Base-by-base conservation (phyloP, 1,284 basidiomycete genomes). In the Serendipita sp. region DNA sequence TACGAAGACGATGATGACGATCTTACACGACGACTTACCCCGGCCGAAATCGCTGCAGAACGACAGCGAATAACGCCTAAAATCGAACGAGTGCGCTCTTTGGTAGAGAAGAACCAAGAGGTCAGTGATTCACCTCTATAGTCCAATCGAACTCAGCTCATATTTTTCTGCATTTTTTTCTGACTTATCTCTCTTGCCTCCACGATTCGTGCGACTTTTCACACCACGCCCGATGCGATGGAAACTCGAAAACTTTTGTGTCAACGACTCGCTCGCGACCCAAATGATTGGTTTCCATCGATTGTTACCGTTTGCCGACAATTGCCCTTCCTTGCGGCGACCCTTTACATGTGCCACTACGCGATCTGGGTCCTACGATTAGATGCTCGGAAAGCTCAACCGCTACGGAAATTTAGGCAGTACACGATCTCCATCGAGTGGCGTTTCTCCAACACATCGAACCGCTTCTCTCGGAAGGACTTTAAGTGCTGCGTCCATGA, bases 21-120 rank as follows among this genome's bases (percentile, higher is more conserved):
- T 32, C 34, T 58, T 29, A 58, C 53, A 58, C 53, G 53, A 58
- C 45, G 32, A 58, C 34, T 29, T n/a, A 58, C 53, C 15, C 53
- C 53, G 15, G 26, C 26, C 12, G 26, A 58, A 58, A 29, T n/a
- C 15, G 53, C 4, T n/a, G 22, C 22, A 0, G 22, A 58, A n/a
- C 15, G 22, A 8, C 17, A 58, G 22, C 17, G 26, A n/a, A 29
- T 58, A 29, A 58, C 53, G 32, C 34, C 53, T 6, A 30, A 29
- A n/a, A 58, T 58, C 30, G 53, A 49, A n/a, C 5, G 45, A 49
- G 45, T 29, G n/a, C 45, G 45, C 5, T 26, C 17, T 8, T 34
- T 58, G 32, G n/a, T 32, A n/a, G 53, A 58, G 30, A 58, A 58
- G 26, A 58, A 58, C 30, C 12, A 22, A 35, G 53, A 58, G 53